Conservation (phyloP, 2,329 filamentous ascomycete genomes). For the Erysiphe pulchra region DNA sequence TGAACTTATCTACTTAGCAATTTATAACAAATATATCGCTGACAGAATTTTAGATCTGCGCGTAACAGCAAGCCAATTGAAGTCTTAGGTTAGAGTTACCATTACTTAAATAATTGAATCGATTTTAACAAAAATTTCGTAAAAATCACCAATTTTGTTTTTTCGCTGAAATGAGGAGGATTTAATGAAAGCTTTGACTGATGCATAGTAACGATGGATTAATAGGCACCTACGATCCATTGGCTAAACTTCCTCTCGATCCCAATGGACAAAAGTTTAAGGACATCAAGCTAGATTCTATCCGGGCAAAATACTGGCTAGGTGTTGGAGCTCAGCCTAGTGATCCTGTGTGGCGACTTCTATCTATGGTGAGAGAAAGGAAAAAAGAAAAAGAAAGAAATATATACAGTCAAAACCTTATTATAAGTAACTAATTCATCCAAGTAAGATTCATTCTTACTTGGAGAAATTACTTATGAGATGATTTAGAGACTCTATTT, state of each 20-base stretch:
- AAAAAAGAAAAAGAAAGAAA: too few relatives aligned
- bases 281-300: conserved; percentile 65
- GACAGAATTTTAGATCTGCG: conserved; percentile 34
- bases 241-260: conserved; percentile 34
- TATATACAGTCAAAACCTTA: too few relatives aligned
- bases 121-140: too few relatives aligned
- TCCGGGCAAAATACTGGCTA: conserved; percentile 79
- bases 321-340: conserved; percentile 90
- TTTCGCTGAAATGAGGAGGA: too few relatives aligned
- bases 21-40: not conserved
- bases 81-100: conserved; percentile 36
- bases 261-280: conserved; percentile 51
- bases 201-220: too few relatives aligned
- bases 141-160: too few relatives aligned
- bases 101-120: too few relatives aligned
- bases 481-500: too few relatives aligned
- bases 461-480: too few relatives aligned
- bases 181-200: too few relatives aligned
- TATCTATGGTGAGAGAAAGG: conserved; percentile 40
- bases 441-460: too few relatives aligned
- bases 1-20: not conserved
- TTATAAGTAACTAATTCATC: too few relatives aligned
- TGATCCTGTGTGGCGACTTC: conserved; percentile 64
- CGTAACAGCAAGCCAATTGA: conserved; percentile 75
- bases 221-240: conserved; percentile 38